Percentiles rank a stretch among this genome's conserved stretches.
Evolutionary conservation across 2,329 filamentous ascomycete genomes (phyloP).

Genomic region (Colletotrichum sp.): DNA sequence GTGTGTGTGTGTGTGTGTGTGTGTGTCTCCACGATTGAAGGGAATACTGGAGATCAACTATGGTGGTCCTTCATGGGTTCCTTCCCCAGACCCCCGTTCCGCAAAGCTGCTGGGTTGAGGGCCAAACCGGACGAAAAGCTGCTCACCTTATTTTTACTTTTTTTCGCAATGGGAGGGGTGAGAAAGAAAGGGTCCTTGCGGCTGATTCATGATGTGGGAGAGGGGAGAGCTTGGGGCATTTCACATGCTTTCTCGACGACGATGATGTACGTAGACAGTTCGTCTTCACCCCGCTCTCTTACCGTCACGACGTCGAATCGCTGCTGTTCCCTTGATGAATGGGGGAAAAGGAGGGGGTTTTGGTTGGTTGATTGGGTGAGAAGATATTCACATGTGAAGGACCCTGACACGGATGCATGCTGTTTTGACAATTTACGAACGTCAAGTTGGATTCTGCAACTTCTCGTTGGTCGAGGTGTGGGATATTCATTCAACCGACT

Average conservation of each 20-base stretch:
- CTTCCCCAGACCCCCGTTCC: background rate
- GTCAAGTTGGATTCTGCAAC: background rate
- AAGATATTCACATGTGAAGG: background rate
- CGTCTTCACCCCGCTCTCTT: background rate
- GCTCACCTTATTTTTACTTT: background rate
- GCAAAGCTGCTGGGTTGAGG: background rate
- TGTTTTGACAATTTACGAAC: background rate
- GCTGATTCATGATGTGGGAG: background rate
- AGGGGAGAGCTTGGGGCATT: background rate
- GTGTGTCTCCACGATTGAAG: background rate
- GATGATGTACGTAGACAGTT: background rate
- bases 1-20: background rate
- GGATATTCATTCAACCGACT: background rate
- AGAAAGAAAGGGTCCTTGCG: background rate
- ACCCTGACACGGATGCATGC: background rate
- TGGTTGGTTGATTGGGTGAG: background rate
- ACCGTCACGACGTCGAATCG: background rate
- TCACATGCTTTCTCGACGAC: background rate
- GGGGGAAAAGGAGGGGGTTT: background rate
- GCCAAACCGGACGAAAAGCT: background rate
- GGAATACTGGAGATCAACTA: background rate
- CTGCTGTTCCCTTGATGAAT: background rate
- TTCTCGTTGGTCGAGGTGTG: background rate
- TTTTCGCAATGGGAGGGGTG: background rate
- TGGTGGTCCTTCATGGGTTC: background rate